phyloP scores from a whole-genome alignment of 176 grass and related monocot species.

The Lolium rigidum region DNA sequence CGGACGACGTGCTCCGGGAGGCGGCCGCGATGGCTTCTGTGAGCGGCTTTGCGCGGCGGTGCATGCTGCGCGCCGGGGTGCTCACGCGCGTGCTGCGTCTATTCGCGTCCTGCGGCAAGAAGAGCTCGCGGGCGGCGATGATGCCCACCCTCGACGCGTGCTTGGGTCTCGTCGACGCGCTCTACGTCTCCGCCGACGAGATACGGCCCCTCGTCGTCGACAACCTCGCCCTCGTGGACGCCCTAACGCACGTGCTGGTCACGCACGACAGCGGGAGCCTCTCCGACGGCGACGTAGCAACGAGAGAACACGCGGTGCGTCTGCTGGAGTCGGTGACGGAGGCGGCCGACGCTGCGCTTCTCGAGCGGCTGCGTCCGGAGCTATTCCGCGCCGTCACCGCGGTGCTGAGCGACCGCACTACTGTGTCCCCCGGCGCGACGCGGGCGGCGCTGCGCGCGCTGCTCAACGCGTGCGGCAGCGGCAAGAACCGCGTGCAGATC shows the following conservation, averaged over 20 bases:
- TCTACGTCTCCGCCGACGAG: constrained; percentile 41
- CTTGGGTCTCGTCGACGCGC: constrained; percentile 34
- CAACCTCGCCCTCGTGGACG: constrained; percentile 41
- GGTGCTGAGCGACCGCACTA: constrained; percentile 29
- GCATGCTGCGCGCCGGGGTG: constrained; percentile 43
- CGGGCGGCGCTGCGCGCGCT: constrained; percentile 44
- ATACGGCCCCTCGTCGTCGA: neutral
- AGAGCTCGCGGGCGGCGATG: neutral
- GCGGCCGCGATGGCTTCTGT: neutral
- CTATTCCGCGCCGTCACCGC: constrained; percentile 48
- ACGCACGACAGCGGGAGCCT: neutral
- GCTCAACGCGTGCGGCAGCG: constrained; percentile 26
- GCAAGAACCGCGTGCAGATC: constrained; percentile 37
- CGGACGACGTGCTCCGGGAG: constrained; percentile 5
- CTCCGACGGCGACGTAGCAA: neutral
- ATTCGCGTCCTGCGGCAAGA: constrained; percentile 15
- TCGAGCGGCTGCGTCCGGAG: constrained; percentile 31
- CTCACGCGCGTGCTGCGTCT: constrained; percentile 31
- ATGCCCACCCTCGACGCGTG: constrained; percentile 26
- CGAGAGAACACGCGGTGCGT: constrained; percentile 12
- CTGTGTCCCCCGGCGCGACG: constrained; percentile 36
- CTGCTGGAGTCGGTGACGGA: constrained; percentile 42
- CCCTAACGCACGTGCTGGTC: constrained; percentile 33
- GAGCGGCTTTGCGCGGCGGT: constrained; percentile 23
- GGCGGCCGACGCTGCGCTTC: neutral